A percentile compares a stretch with the other conserved stretches of the same genome.
These are phyloP conservation scores for Leptomonas pyrrhocoris DNA, from an alignment of 208 protist genomes.

Conservation along the genomic window DNA sequence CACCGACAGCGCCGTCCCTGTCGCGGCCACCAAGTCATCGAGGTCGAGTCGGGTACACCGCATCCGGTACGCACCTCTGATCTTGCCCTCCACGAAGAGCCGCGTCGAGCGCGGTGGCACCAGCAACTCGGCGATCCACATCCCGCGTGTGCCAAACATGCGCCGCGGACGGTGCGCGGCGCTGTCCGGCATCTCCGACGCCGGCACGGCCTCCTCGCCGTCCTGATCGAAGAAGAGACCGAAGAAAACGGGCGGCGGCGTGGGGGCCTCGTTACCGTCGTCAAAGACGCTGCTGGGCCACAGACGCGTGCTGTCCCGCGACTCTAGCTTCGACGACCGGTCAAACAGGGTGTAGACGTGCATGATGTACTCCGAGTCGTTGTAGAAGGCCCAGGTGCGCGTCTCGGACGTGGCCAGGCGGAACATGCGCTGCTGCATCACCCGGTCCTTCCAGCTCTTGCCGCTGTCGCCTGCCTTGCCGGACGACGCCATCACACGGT, in stretches of 20 bases:
- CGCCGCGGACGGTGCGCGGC: slow-evolving; percentile 6
- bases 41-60: slow-evolving; percentile 32
- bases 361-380: slow-evolving; percentile 57
- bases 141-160: slow-evolving; percentile 20
- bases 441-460: slow-evolving; percentile 13
- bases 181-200: slow-evolving; percentile 26
- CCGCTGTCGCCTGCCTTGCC: slow-evolving; percentile 3
- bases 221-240: slow-evolving; percentile 27
- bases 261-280: slow-evolving; percentile 17
- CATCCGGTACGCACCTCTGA: slow-evolving; percentile 31
- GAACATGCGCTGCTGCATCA: slow-evolving; percentile 26
- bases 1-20: slow-evolving; percentile 6
- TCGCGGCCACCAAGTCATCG: slow-evolving; percentile 10
- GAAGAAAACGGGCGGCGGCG: slow-evolving; percentile 24
- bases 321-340: slow-evolving; percentile 51
- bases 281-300: slow-evolving; percentile 29
- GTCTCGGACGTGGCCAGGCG: slow-evolving; percentile 34
- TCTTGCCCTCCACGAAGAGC: slow-evolving; percentile 27
- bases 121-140: slow-evolving; percentile 26
- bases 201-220: slow-evolving; percentile 22
- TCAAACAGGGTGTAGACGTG: slow-evolving; percentile 54
- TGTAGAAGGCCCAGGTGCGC: slow-evolving; percentile 68
- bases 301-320: slow-evolving; percentile 34
- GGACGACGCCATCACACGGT: slow-evolving; percentile 5
- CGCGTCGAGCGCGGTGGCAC: slow-evolving; percentile 20